Base-by-base conservation (phyloP, 2,329 filamentous ascomycete genomes). In the Aspergillus fijiensis region DNA sequence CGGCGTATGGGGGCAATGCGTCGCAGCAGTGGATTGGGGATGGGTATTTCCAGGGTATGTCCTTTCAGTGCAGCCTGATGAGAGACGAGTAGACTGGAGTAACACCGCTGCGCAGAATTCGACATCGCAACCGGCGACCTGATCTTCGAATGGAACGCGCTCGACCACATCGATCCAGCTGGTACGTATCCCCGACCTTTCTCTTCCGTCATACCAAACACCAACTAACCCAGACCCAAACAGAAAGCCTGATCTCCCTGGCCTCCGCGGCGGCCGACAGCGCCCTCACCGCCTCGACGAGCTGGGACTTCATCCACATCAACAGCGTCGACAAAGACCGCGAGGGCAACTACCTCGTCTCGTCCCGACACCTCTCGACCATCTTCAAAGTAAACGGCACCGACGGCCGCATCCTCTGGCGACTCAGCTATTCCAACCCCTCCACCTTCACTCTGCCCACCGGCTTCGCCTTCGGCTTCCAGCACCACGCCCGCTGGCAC, bases 101-200 rank as follows among this genome's bases (percentile, higher is more conserved):
- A 57, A 54, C 45, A 59, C 27, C 3, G 11, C 5, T 11, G 12
- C n/a, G 4, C 48, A 75, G 72, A 75, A 60, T 58, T 75, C 39
- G 80, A 85, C 58, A 82, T 85, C 48, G 76, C 81, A 25, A 85
- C 82, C 2, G 83, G 84, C 2, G 75, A 80, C 47, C 70, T 87
- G 3, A 62, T 86, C 11, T 87, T 87, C 63, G 84, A 87, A 64
- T 87, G 85, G 85, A 79, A 78, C 31, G 82, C 81, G 63, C 72
- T 86, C 10, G 83, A 86, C 59, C 82, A 86, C 69, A 76, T 85
- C n/a, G 75, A 78, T 49, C 82, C 82, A 1, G 76, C 79, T 47
- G 78, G 81, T 76, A 75, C 69, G 69, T 73, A 5, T 5, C 27
- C 27, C 9, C 10, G 3, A n/a, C 5, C 62, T 64, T 10, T 16